Evolutionary conservation across 1,284 basidiomycete species (phyloP).

Genomic region (Inonotus hispidus): DNA sequence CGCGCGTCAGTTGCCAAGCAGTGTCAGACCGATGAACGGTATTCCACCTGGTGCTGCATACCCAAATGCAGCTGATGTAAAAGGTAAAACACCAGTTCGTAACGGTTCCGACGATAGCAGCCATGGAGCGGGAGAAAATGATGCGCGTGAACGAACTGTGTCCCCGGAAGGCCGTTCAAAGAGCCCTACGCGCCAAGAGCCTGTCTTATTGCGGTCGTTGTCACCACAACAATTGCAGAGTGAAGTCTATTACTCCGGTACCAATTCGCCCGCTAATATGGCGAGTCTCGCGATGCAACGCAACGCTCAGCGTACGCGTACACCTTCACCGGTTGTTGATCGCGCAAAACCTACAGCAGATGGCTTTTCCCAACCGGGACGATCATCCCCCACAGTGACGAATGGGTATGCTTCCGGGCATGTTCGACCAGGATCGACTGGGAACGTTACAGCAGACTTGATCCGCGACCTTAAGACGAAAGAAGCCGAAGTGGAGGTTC

Average conservation of each 20-base stretch:
- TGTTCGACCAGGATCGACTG: slow-evolving; percentile 49
- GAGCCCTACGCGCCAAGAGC: slow-evolving; percentile 48
- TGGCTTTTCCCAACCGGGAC: slow-evolving; percentile 49
- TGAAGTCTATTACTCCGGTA: slow-evolving; percentile 28
- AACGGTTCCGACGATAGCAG: slow-evolving; percentile 46
- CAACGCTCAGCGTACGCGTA: slow-evolving; percentile 48
- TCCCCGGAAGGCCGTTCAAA: slow-evolving; percentile 56
- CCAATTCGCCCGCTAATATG: slow-evolving; percentile 42
- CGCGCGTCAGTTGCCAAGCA: slow-evolving; percentile 29
- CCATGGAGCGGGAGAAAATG: slow-evolving; percentile 39
- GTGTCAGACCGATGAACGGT: slow-evolving; percentile 42
- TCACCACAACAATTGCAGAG: slow-evolving; percentile 43
- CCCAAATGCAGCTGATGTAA: slow-evolving; percentile 32
- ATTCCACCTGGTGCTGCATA: slow-evolving; percentile 26
- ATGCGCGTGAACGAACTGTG: slow-evolving; percentile 42
- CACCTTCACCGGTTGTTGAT: slow-evolving; percentile 52
- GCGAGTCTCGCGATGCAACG: slow-evolving; percentile 47
- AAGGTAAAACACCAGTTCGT: slow-evolving; percentile 46
- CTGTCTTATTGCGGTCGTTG: slow-evolving; percentile 41
- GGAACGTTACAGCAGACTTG: slow-evolving; percentile 68
- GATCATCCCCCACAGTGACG: slow-evolving; percentile 47
- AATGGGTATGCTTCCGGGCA: slow-evolving; percentile 44
- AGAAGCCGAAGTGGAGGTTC: slow-evolving; percentile 73
- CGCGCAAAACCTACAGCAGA: slow-evolving; percentile 53
- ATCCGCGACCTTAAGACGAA: slow-evolving; percentile 74